Base-by-base conservation (phyloP, 345 rosid genomes). In the Alliaria petiolata region DNA sequence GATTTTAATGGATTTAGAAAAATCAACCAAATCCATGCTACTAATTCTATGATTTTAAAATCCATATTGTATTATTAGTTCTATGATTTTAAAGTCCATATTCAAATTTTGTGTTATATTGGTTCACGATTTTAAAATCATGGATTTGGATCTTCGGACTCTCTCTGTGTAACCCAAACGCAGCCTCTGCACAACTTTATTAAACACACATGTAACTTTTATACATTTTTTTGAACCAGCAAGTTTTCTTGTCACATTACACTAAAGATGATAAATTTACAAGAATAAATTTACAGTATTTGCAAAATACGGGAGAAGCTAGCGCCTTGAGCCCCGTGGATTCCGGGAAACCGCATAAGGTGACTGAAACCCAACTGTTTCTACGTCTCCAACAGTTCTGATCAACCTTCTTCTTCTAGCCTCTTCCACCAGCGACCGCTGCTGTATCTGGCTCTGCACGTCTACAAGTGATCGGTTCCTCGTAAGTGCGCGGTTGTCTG, bases 331-430 rank as follows among this genome's bases (percentile, higher is more conserved):
- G 56, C 60, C 66, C 33, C 47, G 71, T 53, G 81, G 71, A 64
- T 65, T 76, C 49, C 59, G 62, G 7, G 81, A 61, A 79, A 80
- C 77, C 16, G 59, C 83, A 67, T 71, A 57, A 51, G 93, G 96
- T 43, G 79, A 67, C 78, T 81, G 89, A 66, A 84, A 90, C 45
- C 97, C 97, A 45, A 90, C 84, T 47, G 79, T 59, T 67, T 90
- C 90, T 8, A 90, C 88, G 22, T 78, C 90, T 70, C 97, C 97
- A 38, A 79, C 95, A 4, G 97, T 90, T 66, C 82, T 90, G 79
- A 78, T 74, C 77, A 85, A 34, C 40, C 95, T 59, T 80, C 84
- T 77, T 70, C 77, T 90, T 61, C 77, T 74, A 57, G 85, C 83
- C 75, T 88, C 92, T 82, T 90, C 90, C 40, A 79, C 78, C 50